These are phyloP conservation scores for Leishmania turanica DNA, from an alignment of 208 protist genomes.

Conservation along the genomic window DNA sequence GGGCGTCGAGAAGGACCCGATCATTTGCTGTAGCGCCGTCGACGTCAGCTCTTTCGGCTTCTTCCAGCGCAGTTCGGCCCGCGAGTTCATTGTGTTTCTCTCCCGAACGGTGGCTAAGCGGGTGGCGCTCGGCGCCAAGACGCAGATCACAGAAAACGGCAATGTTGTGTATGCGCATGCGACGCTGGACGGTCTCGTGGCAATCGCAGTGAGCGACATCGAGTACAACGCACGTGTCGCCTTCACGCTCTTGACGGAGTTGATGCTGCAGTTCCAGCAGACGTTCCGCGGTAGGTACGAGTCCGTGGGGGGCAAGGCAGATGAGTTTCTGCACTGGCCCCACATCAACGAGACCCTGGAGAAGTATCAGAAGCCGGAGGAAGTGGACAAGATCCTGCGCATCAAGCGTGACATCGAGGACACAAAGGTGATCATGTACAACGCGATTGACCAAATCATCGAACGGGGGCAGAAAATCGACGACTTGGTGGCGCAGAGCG, in stretches of 20 bases:
- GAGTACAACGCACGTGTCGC: constrained; percentile 88
- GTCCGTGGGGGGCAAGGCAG: constrained; percentile 38
- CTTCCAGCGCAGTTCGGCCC: constrained; percentile 82
- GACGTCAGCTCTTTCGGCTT: constrained; percentile 90
- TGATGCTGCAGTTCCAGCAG: constrained; percentile 74
- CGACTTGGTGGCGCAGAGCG: constrained; percentile 83
- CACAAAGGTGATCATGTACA: constrained; percentile 93
- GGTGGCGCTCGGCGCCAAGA: constrained; percentile 63
- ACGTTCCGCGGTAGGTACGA: constrained; percentile 91
- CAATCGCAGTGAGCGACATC: constrained; percentile 82
- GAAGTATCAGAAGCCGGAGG: constrained; percentile 90
- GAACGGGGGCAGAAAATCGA: constrained; percentile 91
- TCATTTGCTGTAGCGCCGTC: constrained; percentile 81
- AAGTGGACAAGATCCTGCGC: constrained; percentile 89
- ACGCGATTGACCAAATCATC: constrained; percentile 92
- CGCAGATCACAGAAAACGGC: constrained; percentile 84
- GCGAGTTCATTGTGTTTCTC: constrained; percentile 89
- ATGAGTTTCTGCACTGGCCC: constrained; percentile 85
- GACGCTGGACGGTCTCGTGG: constrained; percentile 76
- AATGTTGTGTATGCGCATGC: constrained; percentile 77
- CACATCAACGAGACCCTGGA: constrained; percentile 70
- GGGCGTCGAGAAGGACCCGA: constrained; percentile 61
- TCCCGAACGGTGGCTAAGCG: constrained; percentile 83
- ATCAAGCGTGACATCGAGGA: constrained; percentile 93
- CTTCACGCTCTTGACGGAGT: constrained; percentile 81